These are phyloP conservation scores for Decorospora gaudefroyi DNA, from an alignment of 2,329 filamentous ascomycete genomes.

Conservation along the genomic window DNA sequence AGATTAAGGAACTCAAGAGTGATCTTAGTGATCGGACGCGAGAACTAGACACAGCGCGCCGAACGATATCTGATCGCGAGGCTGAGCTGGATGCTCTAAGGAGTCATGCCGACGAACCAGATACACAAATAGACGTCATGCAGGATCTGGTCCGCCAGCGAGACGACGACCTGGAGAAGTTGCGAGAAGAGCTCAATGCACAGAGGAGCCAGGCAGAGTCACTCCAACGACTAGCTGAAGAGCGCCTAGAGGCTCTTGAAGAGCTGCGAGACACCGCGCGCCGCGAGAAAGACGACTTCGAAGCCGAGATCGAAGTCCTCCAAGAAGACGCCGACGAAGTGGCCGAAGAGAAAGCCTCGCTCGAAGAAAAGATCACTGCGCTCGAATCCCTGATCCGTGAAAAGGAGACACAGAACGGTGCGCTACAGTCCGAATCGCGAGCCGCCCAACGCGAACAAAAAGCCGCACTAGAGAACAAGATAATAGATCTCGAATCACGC, in stretches of 20 bases:
- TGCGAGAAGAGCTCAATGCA: constrained; percentile 52
- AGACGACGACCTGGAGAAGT: constrained; percentile 58
- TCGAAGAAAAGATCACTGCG: constrained; percentile 61
- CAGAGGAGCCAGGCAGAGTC: constrained; percentile 40
- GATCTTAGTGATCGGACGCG: constrained; percentile 41
- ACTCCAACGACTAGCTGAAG: constrained; percentile 43
- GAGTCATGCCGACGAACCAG: constrained; percentile 44
- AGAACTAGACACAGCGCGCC: constrained; percentile 44
- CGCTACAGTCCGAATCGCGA: constrained; percentile 46
- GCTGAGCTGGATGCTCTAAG: constrained; percentile 46
- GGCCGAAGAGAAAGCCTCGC: constrained; percentile 57
- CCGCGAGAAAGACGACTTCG: constrained; percentile 54
- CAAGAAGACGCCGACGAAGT: constrained; percentile 52
- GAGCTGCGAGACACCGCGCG: constrained; percentile 57
- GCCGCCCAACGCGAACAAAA: constrained; percentile 63
- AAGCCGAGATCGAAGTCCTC: constrained; percentile 60
- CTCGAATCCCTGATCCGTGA: constrained; percentile 47
- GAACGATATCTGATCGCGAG: constrained; percentile 44
- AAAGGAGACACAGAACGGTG: constrained; percentile 37
- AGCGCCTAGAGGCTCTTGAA: constrained; percentile 53
- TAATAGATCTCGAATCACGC: constrained; percentile 29
- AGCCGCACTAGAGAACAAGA: constrained; percentile 57
- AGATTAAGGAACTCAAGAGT: constrained; percentile 36
- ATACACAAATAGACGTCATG: constrained; percentile 49
- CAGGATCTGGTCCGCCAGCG: constrained; percentile 51